Conservation (phyloP, 1,284 basidiomycete genomes). For the Rhodofomes roseus region DNA sequence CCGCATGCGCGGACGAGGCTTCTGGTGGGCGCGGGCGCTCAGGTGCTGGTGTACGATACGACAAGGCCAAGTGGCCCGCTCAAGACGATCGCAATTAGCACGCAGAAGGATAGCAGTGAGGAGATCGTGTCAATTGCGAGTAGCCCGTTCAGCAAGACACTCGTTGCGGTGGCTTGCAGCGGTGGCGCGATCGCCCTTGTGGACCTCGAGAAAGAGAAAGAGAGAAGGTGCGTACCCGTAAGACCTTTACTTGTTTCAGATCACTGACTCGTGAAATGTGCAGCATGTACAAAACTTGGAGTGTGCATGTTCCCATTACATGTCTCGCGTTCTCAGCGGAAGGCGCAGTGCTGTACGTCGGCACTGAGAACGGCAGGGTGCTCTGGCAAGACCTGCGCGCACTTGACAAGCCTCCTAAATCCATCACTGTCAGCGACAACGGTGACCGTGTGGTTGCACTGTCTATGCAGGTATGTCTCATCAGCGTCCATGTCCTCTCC, state of each 20-base stretch:
- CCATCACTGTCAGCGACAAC: conserved; percentile 44
- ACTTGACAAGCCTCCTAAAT: conserved; percentile 57
- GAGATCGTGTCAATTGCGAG: conserved; percentile 50
- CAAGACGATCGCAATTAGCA: conserved; percentile 47
- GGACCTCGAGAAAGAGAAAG: conserved; percentile 71
- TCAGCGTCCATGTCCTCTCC: not conserved
- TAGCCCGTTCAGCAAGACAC: conserved; percentile 71
- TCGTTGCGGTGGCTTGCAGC: conserved; percentile 55
- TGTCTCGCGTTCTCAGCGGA: conserved; percentile 63
- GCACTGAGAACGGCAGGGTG: conserved; percentile 59
- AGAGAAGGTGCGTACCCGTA: conserved; percentile 31
- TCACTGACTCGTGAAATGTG: not conserved
- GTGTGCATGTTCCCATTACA: conserved; percentile 47
- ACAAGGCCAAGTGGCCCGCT: conserved; percentile 51
- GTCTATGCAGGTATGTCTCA: conserved; percentile 47
- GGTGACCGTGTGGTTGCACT: conserved; percentile 48
- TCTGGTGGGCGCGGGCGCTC: conserved; percentile 48
- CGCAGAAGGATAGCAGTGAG: conserved; percentile 39
- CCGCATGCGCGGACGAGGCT: conserved; percentile 53
- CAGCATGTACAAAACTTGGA: not conserved
- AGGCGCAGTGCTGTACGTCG: conserved; percentile 60
- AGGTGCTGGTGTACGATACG: conserved; percentile 60
- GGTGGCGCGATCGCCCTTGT: conserved; percentile 52
- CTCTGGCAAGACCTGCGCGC: conserved; percentile 58
- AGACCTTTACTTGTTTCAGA: no score